These are phyloP conservation scores for Gonapodya sp. DNA, from an alignment of 192 early-diverging fungal genomes.

Conservation along the genomic window DNA sequence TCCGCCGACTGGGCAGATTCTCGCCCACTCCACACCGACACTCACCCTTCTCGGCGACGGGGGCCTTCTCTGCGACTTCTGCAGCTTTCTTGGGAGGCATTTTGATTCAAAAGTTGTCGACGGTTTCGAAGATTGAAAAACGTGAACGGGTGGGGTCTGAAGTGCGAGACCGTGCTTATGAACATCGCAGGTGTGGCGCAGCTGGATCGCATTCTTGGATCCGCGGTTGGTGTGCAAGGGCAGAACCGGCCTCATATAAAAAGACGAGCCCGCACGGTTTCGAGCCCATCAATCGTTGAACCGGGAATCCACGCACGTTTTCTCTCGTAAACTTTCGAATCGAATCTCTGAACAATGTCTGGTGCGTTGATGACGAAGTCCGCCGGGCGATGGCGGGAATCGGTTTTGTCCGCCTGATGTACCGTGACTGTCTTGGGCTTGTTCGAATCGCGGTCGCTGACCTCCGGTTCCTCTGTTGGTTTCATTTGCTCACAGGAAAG, in stretches of 20 bases:
- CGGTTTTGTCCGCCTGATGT: too few species aligned
- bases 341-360: background rate
- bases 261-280: background rate
- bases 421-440: too few species aligned
- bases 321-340: background rate
- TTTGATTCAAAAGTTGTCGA: background rate
- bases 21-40: too few species aligned
- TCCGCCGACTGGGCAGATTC: too few species aligned
- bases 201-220: background rate
- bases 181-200: background rate
- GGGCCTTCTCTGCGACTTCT: slow-evolving; percentile 6
- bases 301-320: background rate
- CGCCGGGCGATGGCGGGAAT: background rate
- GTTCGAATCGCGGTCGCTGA: background rate
- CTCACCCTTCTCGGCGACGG: slow-evolving; percentile 5
- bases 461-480: background rate
- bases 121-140: background rate
- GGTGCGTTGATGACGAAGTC: too few species aligned
- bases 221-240: background rate
- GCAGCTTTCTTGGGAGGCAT: slow-evolving; percentile 11
- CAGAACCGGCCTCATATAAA: background rate
- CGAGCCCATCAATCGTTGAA: background rate
- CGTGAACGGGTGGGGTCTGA: background rate
- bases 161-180: background rate
- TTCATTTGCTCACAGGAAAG: background rate